A percentile compares a stretch with the other conserved stretches of the same genome.
Evolutionary conservation across 371 early-diverging fungal species (phyloP).

Genomic region (Syncephalastrum contaminatum): DNA sequence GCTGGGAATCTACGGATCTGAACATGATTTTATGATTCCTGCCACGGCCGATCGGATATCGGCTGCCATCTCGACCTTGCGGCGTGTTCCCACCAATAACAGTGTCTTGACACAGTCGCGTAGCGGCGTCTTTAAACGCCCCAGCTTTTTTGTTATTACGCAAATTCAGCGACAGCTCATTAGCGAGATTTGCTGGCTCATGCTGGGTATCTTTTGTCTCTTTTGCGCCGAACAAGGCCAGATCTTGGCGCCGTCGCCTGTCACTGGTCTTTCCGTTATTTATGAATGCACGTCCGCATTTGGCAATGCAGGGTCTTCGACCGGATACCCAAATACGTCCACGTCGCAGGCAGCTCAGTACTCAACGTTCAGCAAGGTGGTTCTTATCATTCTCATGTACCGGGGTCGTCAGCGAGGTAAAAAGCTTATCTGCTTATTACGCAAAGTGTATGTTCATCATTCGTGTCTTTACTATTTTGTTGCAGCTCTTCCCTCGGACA

Average conservation of each 20-base stretch:
- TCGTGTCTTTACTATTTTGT: background rate
- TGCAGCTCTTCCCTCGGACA: conserved; percentile 41
- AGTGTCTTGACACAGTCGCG: conserved; percentile 28
- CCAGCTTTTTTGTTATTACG: conserved; percentile 43
- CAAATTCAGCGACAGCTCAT: conserved; percentile 45
- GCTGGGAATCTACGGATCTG: conserved; percentile 14
- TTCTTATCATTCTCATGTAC: conserved; percentile 41
- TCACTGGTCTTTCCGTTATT: conserved; percentile 36
- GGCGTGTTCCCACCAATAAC: conserved; percentile 14
- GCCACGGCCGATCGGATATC: conserved; percentile 5
- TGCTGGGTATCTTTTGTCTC: conserved; percentile 31
- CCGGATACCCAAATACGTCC: conserved; percentile 34
- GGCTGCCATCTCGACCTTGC: background rate
- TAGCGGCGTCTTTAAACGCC: conserved; percentile 22
- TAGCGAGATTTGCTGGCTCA: conserved; percentile 47
- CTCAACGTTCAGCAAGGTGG: conserved; percentile 33
- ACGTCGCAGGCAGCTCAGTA: conserved; percentile 41
- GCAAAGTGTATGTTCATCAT: too few species aligned
- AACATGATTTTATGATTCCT: conserved; percentile 8
- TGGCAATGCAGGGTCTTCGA: conserved; percentile 41
- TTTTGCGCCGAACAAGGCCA: conserved; percentile 31
- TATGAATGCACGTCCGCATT: conserved; percentile 47
- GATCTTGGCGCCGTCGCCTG: conserved; percentile 39
- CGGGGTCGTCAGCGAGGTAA: conserved; percentile 45
- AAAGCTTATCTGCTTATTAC: background rate